Evolutionary conservation across 139 green algal species (phyloP).

Genomic region (Auxenochlorella protothecoides): DNA sequence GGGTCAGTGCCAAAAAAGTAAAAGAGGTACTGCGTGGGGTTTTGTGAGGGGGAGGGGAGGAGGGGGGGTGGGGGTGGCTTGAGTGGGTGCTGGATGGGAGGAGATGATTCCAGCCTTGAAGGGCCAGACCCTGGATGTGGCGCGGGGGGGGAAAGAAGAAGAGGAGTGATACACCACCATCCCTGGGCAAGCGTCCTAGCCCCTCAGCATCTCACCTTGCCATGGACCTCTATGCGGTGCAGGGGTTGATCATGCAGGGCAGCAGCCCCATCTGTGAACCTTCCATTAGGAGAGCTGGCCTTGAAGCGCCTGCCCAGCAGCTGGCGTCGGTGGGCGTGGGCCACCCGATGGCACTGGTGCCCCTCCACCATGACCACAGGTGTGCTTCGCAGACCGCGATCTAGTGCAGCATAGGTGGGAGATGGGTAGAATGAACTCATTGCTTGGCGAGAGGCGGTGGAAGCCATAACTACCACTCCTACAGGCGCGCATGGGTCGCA

Average conservation of each 20-base stretch:
- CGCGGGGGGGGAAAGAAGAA: neutral
- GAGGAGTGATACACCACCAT: no score
- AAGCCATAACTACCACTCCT: no score
- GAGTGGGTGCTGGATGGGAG: no score
- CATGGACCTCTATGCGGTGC: constrained; percentile 55
- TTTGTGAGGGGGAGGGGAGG: constrained; percentile 18
- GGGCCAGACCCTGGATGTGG: no score
- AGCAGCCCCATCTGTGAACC: constrained; percentile 56
- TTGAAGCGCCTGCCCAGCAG: constrained; percentile 48
- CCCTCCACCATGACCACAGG: constrained; percentile 54
- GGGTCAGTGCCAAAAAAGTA: constrained; percentile 57
- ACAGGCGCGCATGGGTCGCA: no score
- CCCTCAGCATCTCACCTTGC: constrained; percentile 25
- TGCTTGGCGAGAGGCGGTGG: no score
- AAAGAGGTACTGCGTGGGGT: constrained; percentile 34
- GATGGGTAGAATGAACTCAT: no score
- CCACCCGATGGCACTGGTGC: constrained; percentile 66
- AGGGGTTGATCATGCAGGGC: constrained; percentile 46
- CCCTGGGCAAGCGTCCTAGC: no score
- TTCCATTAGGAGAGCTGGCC: constrained; percentile 56
- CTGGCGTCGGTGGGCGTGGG: constrained; percentile 38
- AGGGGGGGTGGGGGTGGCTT: no score
- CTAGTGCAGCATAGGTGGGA: no score
- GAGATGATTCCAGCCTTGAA: no score
- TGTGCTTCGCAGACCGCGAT: neutral